Percentiles rank a stretch among this genome's conserved stretches.
These are phyloP conservation scores for Drosera capensis DNA, from an alignment of 148 eudicot genomes.

Conservation along the genomic window DNA sequence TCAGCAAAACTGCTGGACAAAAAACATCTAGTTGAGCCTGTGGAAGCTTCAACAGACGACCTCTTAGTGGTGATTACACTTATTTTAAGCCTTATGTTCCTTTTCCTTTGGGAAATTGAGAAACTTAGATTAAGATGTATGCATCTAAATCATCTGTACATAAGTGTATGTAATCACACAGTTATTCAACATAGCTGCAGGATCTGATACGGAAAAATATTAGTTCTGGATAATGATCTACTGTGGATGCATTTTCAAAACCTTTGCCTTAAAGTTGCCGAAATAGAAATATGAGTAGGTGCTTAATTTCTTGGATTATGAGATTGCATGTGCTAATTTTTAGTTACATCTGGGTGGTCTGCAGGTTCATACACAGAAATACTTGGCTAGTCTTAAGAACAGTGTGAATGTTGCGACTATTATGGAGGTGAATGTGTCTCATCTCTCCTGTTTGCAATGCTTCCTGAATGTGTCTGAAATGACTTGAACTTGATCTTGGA, in stretches of 20 bases:
- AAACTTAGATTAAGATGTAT: no score
- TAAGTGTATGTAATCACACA: no score
- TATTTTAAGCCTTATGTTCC: background rate
- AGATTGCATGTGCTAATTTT: background rate
- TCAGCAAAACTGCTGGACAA: slow-evolving; percentile 43
- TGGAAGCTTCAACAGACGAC: slow-evolving; percentile 78
- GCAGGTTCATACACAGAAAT: slow-evolving; percentile 75
- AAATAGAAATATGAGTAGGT: background rate
- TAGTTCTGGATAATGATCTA: no score
- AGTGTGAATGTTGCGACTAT: slow-evolving; percentile 56
- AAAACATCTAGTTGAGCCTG: slow-evolving; percentile 57
- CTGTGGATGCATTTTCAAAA: no score
- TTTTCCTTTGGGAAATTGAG: slow-evolving; percentile 2
- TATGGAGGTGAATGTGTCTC: slow-evolving; percentile 36
- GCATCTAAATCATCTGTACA: no score
- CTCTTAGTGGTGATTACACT: slow-evolving; percentile 61
- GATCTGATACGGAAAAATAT: no score
- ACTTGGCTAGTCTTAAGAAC: slow-evolving; percentile 63
- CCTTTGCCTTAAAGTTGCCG: no score
- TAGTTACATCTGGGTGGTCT: slow-evolving; percentile 4
- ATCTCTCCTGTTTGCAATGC: no score
- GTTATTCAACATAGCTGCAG: no score
- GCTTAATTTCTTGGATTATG: background rate
- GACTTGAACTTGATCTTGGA: no score
- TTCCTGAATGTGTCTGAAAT: no score